Base-by-base conservation (phyloP, 352 stramenopile genomes). In the Globisporangium rhizosaccharum region DNA sequence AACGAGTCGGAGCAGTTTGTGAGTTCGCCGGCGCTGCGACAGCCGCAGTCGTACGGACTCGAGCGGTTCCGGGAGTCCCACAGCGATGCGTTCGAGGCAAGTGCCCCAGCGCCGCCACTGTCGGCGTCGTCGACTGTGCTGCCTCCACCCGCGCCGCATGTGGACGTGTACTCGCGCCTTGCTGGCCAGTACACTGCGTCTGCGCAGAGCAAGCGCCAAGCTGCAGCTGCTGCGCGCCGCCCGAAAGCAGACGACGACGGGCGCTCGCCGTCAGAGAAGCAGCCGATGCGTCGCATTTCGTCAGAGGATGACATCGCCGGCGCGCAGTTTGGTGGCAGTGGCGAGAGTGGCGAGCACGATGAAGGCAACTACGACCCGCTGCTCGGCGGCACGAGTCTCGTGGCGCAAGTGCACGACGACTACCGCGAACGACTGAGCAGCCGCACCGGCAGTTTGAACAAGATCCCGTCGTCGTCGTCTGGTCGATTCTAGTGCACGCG, bases 171-270 rank as follows among this genome's bases (percentile, higher is more conserved):
- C 76, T 89, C 82, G 10, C 68, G 85, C 23, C 73, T 94, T 37
- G 84, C 82, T 9, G 82, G 77, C 17, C 82, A 91, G 47, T 94
- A 92, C 68, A 94, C 85, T 2, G 78, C 81, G 12, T 92, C 85
- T 18, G 83, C 85, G 10, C 83, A 94, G 58, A 92, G 66, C 63
- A 94, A 94, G 51, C 76, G 84, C 26, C 82, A 94, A 44, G 68
- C 73, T 5, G 67, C 73, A 3, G 50, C 62, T 36, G 20, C 55
- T 25, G 61, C 56, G 47, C 73, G 75, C 4, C 73, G 73, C 15
- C 52, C 62, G 3, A 79, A 72, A 41, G 47, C 44, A 1, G 81
- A 76, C 37, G 70, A 81, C 30, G 66, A 57, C 17, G 65, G 79
- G n/a, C 48, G 47, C 36, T 58, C 55, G 18, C 49, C 59, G 18